A percentile compares a stretch with the other conserved stretches of the same genome.
These are phyloP conservation scores for Aegilops longissima DNA, from an alignment of 176 grass and related monocot species.

Conservation along the genomic window DNA sequence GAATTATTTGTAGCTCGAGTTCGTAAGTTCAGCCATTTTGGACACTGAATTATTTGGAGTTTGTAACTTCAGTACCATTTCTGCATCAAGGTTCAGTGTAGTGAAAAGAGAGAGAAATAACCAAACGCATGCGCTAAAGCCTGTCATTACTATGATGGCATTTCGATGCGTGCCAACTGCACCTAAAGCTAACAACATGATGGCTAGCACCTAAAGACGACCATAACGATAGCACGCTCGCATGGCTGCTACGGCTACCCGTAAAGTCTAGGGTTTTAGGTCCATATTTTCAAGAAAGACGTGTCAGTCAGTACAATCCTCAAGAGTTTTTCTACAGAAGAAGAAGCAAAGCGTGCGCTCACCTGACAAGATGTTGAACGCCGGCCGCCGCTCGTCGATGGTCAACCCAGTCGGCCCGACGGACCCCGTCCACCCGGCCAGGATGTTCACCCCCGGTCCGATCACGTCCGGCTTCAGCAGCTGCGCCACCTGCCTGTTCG, in stretches of 20 bases:
- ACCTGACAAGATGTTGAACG: slow-evolving; percentile 85
- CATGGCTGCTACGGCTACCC: too few relatives aligned
- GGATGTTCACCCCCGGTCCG: slow-evolving; percentile 80
- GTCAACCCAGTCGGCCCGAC: slow-evolving; percentile 62
- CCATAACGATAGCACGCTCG: too few relatives aligned
- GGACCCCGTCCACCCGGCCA: slow-evolving; percentile 73
- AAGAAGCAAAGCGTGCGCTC: slow-evolving; percentile 35
- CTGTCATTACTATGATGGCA: slow-evolving; percentile 4
- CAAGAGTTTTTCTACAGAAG: not conserved
- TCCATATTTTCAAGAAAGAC: not conserved
- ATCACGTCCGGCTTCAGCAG: slow-evolving; percentile 96
- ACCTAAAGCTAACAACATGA: slow-evolving; percentile 21
- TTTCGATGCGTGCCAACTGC: slow-evolving; percentile 29
- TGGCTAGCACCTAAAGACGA: not conserved
- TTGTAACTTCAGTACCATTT: not conserved
- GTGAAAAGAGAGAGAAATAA: not conserved
- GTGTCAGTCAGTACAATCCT: not conserved
- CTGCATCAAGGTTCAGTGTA: not conserved
- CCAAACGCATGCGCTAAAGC: not conserved
- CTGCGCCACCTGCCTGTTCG: slow-evolving; percentile 61
- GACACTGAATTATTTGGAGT: too few relatives aligned
- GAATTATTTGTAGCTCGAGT: not conserved
- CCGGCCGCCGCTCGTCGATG: slow-evolving; percentile 58
- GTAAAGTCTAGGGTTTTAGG: not conserved
- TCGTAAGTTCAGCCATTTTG: not conserved